Conservation (phyloP, 2,329 filamentous ascomycete species). For the Colletotrichum ledebouriae region DNA sequence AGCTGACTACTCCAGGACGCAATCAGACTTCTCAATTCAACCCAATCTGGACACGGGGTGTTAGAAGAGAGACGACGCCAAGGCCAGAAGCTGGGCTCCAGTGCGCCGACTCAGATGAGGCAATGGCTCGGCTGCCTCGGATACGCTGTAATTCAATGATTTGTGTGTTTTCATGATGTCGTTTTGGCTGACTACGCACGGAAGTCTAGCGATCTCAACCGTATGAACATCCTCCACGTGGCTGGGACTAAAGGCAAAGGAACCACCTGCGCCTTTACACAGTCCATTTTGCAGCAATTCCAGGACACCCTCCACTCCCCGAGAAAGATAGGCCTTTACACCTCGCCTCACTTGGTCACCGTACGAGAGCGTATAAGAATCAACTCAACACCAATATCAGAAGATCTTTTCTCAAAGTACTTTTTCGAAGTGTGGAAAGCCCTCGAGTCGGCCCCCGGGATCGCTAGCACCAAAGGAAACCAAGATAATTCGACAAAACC, state of each 20-base stretch:
- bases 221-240: neutral
- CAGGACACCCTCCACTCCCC: rapidly evolving
- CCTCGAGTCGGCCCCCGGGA: neutral
- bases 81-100: neutral
- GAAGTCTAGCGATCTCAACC: neutral
- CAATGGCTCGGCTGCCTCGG: neutral
- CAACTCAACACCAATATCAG: neutral
- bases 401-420: neutral
- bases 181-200: neutral
- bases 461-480: no score
- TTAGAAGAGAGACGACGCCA: neutral
- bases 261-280: neutral
- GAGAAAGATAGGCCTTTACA: neutral
- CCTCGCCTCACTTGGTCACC: neutral
- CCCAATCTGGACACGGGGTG: neutral
- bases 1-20: neutral
- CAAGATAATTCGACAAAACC: neutral
- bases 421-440: neutral
- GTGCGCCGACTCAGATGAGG: neutral
- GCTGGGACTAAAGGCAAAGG: neutral
- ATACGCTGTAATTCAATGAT: neutral
- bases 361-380: slow-evolving; percentile 1
- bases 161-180: no score
- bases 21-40: neutral
- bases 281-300: neutral